Evolutionary conservation across 2,329 filamentous ascomycete species (phyloP).

Genomic region (Aspergillus sp.): DNA sequence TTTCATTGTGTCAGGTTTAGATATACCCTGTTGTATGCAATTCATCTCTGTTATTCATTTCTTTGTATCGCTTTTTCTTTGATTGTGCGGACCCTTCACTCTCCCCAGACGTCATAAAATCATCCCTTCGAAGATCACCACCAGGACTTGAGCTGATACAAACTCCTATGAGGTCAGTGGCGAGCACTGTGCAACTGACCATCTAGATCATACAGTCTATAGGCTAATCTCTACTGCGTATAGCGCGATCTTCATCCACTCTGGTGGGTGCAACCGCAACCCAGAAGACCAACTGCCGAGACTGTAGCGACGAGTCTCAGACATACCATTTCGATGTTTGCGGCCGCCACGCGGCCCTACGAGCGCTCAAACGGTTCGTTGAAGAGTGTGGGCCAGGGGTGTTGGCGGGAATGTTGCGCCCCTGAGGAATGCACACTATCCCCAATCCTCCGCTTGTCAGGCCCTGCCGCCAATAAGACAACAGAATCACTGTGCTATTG

Average conservation of each 20-base stretch:
- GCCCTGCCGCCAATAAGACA: not conserved
- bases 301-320: not conserved
- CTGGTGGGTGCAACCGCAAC: not conserved
- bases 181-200: not conserved
- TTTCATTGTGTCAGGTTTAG: not conserved
- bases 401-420: not conserved
- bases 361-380: not conserved
- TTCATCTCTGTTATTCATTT: not conserved
- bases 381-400: not conserved
- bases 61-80: not conserved
- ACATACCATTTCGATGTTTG: not conserved
- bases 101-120: not conserved
- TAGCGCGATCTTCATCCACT: too few relatives aligned
- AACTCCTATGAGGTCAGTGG: not conserved
- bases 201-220: too few relatives aligned
- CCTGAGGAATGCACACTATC: constrained; percentile 1
- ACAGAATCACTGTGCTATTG: not conserved
- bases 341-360: not conserved
- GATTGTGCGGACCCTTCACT: not conserved
- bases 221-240: too few relatives aligned
- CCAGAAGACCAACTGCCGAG: not conserved
- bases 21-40: not conserved
- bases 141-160: not conserved
- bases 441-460: not conserved
- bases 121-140: too few relatives aligned